phyloP scores from a whole-genome alignment of 2,329 filamentous ascomycete genomes.

The Aspergillus phoenicis region DNA sequence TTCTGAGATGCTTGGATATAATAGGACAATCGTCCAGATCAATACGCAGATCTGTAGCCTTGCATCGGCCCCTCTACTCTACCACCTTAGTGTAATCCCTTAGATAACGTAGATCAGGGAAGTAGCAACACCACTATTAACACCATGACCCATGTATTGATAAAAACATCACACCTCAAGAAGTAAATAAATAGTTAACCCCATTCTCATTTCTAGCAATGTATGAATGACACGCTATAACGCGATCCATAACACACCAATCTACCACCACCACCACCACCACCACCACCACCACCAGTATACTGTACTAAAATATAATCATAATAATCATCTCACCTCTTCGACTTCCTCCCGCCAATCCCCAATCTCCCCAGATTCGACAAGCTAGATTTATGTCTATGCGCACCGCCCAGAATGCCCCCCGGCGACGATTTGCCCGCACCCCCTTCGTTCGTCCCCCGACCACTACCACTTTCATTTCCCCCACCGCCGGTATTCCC shows the following conservation, averaged over 20 bases:
- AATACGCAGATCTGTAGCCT: neutral
- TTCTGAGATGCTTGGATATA: neutral
- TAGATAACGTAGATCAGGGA: no score
- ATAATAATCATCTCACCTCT: constrained; percentile 31
- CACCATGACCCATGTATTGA: no score
- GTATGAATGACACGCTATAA: no score
- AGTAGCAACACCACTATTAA: neutral
- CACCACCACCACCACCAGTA: neutral
- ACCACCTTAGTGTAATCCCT: no score
- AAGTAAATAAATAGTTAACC: no score
- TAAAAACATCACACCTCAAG: no score
- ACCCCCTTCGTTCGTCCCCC: constrained; percentile 19
- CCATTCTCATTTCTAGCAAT: no score
- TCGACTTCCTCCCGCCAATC: constrained; percentile 65
- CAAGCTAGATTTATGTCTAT: constrained; percentile 65
- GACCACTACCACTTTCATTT: constrained; percentile 31
- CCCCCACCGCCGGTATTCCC: constrained; percentile 46
- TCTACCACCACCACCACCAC: neutral
- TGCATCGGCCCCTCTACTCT: neutral
- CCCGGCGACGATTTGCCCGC: constrained; percentile 23
- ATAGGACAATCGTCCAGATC: neutral
- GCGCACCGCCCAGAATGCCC: constrained; percentile 40
- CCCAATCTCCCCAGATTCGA: constrained; percentile 71
- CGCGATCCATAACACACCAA: neutral
- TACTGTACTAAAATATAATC: no score